Conservation (phyloP, 805 yeast genomes). For the Starmerella lactis-condensi region DNA sequence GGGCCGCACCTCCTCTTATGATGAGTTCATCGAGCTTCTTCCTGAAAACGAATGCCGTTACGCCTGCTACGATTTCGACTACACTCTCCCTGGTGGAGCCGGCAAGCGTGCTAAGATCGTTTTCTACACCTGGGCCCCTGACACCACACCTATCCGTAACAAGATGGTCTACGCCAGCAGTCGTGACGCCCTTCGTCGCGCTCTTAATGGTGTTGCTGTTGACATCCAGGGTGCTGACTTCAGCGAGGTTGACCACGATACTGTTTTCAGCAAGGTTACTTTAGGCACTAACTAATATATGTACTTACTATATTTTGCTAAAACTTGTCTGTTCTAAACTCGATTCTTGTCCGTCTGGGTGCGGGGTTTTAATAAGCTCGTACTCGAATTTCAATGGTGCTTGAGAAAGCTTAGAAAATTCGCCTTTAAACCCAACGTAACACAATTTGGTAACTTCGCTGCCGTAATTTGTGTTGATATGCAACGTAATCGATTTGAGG, state of each 20-base stretch:
- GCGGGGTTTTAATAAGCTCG: conserved; percentile 87
- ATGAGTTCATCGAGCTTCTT: conserved; percentile 64
- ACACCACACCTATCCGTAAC: conserved; percentile 76
- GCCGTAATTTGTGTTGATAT: conserved; percentile 47
- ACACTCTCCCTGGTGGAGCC: conserved; percentile 73
- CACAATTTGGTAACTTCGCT: conserved; percentile 40
- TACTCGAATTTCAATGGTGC: conserved; percentile 65
- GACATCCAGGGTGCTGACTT: conserved; percentile 97
- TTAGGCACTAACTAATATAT: conserved; percentile 42
- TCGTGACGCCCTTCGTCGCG: conserved; percentile 92
- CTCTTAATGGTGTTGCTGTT: conserved; percentile 81
- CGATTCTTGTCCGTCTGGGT: conserved; percentile 42
- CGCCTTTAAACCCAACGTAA: conserved; percentile 65
- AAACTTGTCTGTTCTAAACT: too few relatives aligned
- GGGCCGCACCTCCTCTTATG: conserved; percentile 59
- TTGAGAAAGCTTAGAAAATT: conserved; percentile 26
- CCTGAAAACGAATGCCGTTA: conserved; percentile 94
- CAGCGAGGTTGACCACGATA: conserved; percentile 88
- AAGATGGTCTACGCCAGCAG: conserved; percentile 99
- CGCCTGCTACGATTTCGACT: conserved; percentile 93
- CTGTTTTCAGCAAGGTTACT: conserved; percentile 76
- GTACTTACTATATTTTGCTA: too few relatives aligned
- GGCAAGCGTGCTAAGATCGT: conserved; percentile 74
- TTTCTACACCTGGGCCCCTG: conserved; percentile 90
- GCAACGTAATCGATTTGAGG: conserved; percentile 46